Conservation (phyloP, 768 basidiomycete species). For the Trametes cubensis region DNA sequence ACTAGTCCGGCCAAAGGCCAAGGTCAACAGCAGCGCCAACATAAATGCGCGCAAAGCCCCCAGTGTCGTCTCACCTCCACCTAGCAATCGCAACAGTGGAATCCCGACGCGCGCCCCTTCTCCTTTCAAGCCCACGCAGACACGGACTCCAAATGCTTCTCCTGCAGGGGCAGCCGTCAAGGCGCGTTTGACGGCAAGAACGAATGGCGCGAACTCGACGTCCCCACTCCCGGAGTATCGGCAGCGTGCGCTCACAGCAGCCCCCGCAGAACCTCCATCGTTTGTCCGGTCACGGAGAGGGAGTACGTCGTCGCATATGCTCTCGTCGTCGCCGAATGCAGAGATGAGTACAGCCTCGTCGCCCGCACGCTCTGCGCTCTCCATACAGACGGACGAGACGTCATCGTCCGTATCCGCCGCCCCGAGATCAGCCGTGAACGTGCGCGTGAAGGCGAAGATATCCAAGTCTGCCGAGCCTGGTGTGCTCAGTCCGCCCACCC, state of each 20-base stretch:
- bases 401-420: slow-evolving; percentile 17
- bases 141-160: slow-evolving; percentile 35
- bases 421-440: slow-evolving; percentile 12
- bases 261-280: slow-evolving; percentile 23
- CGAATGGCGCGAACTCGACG: slow-evolving; percentile 25
- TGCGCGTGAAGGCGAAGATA: slow-evolving; percentile 64
- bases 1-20: slow-evolving; percentile 54
- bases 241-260: slow-evolving; percentile 36
- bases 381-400: slow-evolving; percentile 27
- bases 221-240: slow-evolving; percentile 30
- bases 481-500: slow-evolving; percentile 28
- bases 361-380: slow-evolving; percentile 24
- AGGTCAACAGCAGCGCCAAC: slow-evolving; percentile 57
- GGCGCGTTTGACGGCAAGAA: slow-evolving; percentile 24
- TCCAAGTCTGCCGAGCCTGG: slow-evolving; percentile 48
- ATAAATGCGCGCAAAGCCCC: slow-evolving; percentile 33
- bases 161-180: slow-evolving; percentile 35
- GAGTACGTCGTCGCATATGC: slow-evolving; percentile 32
- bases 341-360: slow-evolving; percentile 21
- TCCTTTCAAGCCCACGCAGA: slow-evolving; percentile 41
- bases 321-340: slow-evolving; percentile 17
- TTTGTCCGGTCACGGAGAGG: slow-evolving; percentile 27
- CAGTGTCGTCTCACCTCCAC: slow-evolving; percentile 25
- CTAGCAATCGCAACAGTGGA: slow-evolving; percentile 18
- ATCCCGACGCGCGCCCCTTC: slow-evolving; percentile 42